Percentiles rank a stretch among this genome's conserved stretches.
These are phyloP conservation scores for Astrothelium subdiscretum DNA, from an alignment of 495 filamentous ascomycete species.

Conservation along the genomic window DNA sequence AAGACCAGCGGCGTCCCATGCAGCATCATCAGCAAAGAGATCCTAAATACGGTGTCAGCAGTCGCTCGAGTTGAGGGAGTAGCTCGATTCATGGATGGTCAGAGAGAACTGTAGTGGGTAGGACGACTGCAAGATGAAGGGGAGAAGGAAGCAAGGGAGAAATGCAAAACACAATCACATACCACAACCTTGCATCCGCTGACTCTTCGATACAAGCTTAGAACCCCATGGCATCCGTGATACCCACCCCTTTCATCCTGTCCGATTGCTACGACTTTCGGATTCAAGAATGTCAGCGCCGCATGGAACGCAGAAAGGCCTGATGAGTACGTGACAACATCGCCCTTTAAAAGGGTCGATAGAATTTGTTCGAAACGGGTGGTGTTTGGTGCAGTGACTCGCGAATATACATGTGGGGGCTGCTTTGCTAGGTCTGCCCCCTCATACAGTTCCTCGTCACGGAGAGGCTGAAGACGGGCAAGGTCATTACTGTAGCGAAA, in stretches of 20 bases:
- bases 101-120: no score
- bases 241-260: conserved; percentile 46
- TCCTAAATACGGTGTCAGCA: conserved; percentile 5
- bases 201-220: conserved; percentile 56
- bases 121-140: no score
- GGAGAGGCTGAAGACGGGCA: conserved; percentile 39
- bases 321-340: conserved; percentile 64
- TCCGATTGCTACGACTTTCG: conserved; percentile 63
- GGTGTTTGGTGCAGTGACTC: conserved; percentile 58
- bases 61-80: not conserved
- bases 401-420: conserved; percentile 60
- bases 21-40: conserved; percentile 22
- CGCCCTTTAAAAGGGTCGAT: conserved; percentile 55
- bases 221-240: conserved; percentile 84
- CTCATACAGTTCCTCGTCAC: conserved; percentile 27
- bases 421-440: conserved; percentile 1
- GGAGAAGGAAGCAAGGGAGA: not conserved
- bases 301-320: conserved; percentile 84
- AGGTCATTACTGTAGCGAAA: conserved; percentile 70
- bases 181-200: conserved; percentile 53
- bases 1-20: conserved; percentile 27
- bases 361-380: conserved; percentile 79
- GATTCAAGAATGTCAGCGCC: conserved; percentile 63
- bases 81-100: no score
- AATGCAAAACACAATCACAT: not conserved